phyloP scores from a whole-genome alignment of 495 filamentous ascomycete species.

The Immersiella caudata region DNA sequence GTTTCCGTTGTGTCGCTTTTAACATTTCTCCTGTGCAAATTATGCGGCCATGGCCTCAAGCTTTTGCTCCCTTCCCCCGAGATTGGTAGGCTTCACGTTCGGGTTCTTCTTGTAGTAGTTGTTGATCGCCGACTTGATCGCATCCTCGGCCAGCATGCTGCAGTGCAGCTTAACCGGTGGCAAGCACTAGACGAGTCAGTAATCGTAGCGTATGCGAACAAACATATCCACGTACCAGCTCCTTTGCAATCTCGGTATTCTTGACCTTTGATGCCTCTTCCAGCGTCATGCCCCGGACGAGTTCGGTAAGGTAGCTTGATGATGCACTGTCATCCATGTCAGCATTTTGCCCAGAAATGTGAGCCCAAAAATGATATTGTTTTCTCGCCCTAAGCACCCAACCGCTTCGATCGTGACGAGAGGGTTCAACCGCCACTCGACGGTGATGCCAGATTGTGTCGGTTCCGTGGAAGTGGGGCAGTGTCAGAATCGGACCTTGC shows the following conservation, averaged over 20 bases:
- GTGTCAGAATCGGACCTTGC: neutral
- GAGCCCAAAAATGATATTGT: no score
- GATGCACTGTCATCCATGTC: constrained; percentile 32
- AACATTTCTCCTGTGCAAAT: neutral
- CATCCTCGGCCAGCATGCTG: constrained; percentile 98
- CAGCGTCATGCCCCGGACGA: constrained; percentile 94
- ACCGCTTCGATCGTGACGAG: neutral
- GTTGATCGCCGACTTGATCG: constrained; percentile 97
- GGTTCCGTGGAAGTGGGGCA: neutral
- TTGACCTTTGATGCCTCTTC: constrained; percentile 87
- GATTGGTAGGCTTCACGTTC: constrained; percentile 67
- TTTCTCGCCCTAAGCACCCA: no score
- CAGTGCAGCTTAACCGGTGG: constrained; percentile 98
- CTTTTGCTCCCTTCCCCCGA: constrained; percentile 63
- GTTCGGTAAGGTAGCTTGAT: constrained; percentile 86
- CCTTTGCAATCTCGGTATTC: constrained; percentile 97
- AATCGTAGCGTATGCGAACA: no score
- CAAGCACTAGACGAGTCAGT: constrained; percentile 56
- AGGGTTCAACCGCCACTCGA: neutral
- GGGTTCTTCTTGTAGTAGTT: constrained; percentile 98
- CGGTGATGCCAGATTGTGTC: neutral
- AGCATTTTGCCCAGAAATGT: constrained; percentile 12
- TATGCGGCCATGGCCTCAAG: constrained; percentile 32
- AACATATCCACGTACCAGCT: constrained; percentile 60
- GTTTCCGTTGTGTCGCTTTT: neutral